These are phyloP conservation scores for Saccharomycopsis sp. DNA, from an alignment of 805 yeast genomes.

Conservation along the genomic window DNA sequence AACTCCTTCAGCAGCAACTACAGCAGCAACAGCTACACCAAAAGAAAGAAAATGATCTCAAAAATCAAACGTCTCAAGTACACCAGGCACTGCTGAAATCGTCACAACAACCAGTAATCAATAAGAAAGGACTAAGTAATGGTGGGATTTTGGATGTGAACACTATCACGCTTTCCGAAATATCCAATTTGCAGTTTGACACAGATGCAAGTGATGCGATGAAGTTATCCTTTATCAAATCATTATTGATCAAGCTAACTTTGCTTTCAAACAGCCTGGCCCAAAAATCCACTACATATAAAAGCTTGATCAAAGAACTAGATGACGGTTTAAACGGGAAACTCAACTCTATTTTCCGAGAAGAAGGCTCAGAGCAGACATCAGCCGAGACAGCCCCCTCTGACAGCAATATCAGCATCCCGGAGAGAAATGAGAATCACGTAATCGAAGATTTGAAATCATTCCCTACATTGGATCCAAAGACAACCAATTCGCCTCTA, in stretches of 20 bases:
- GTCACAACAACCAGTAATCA: too few species aligned
- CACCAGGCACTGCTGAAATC: too few species aligned
- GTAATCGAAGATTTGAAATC: too few species aligned
- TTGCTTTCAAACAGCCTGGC: neutral
- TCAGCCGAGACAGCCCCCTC: neutral
- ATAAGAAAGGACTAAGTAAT: too few species aligned
- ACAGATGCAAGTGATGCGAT: constrained; percentile 8
- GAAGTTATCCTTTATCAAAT: constrained; percentile 17
- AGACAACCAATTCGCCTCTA: neutral
- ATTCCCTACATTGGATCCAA: constrained; percentile 17
- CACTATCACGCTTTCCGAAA: constrained; percentile 11
- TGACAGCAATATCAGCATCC: too few species aligned
- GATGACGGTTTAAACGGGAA: constrained; percentile 16
- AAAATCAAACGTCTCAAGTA: too few species aligned
- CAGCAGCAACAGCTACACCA: too few species aligned
- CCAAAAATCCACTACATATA: constrained; percentile 2
- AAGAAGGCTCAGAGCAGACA: neutral
- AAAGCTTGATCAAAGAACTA: constrained; percentile 9
- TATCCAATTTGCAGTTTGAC: constrained; percentile 12
- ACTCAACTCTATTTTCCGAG: constrained; percentile 10
- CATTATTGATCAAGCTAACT: constrained; percentile 17
- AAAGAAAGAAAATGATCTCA: too few species aligned
- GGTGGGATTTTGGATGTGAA: constrained; percentile 10
- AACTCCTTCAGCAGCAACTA: too few species aligned
- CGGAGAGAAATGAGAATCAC: too few species aligned